Percentiles rank a stretch among this genome's conserved stretches.
These are phyloP conservation scores for Rutidosis leptorrhynchoides DNA, from an alignment of 129 eudicot species.

Conservation along the genomic window DNA sequence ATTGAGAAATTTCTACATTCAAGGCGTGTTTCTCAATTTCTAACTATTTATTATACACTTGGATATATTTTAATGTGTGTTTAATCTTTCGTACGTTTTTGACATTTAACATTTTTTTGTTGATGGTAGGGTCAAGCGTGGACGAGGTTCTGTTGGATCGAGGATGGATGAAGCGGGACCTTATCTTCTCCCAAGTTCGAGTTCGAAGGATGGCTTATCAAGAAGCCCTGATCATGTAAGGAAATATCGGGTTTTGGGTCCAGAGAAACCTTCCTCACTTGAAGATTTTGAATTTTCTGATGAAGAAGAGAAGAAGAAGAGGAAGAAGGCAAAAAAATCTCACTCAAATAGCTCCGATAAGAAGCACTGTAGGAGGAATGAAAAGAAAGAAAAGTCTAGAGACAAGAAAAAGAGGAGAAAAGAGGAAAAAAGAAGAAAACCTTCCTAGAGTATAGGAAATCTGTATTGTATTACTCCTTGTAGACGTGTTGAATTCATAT, in stretches of 20 bases:
- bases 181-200: conserved; percentile 53
- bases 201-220: conserved; percentile 24
- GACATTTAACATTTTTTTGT: conserved; percentile 16
- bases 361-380: too few species aligned
- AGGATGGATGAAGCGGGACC: conserved; percentile 96
- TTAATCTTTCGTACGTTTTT: neutral
- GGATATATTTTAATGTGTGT: neutral
- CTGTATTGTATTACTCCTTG: too few species aligned
- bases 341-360: too few species aligned
- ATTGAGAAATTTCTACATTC: conserved; percentile 64
- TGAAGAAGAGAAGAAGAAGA: conserved; percentile 42
- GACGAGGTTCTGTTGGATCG: conserved; percentile 85
- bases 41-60: too few species aligned
- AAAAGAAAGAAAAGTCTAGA: conserved; percentile 40
- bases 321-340: conserved; percentile 37
- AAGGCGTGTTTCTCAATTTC: conserved; percentile 34
- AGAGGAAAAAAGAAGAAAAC: too few species aligned
- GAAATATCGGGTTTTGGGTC: too few species aligned
- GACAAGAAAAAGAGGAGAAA: conserved; percentile 42
- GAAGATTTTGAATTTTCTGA: conserved; percentile 40
- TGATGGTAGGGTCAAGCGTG: conserved; percentile 69
- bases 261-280: conserved; percentile 18
- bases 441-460: too few species aligned
- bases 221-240: conserved; percentile 8
- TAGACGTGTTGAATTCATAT: too few species aligned